Percentiles rank a stretch among this genome's conserved stretches.
These are phyloP conservation scores for Aspergillus arachidicola DNA, from an alignment of 2,329 filamentous ascomycete genomes.

Conservation along the genomic window DNA sequence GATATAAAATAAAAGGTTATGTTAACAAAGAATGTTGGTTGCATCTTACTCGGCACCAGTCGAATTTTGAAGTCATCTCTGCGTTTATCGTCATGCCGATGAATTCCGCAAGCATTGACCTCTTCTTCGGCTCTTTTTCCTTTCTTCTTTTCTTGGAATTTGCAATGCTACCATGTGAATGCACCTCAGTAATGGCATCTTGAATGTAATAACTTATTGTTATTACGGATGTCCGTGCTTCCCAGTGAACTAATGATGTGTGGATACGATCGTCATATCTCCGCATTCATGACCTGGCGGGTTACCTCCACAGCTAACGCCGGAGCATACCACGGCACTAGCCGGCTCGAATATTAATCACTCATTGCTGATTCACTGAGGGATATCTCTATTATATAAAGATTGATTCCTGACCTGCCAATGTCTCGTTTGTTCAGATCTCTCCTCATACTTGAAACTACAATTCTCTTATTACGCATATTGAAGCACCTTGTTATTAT, in stretches of 20 bases:
- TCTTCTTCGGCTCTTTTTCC: neutral
- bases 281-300: constrained; percentile 1
- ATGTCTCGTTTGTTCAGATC: too few relatives aligned
- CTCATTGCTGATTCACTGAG: neutral
- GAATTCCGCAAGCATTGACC: neutral
- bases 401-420: neutral
- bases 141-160: neutral
- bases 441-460: neutral
- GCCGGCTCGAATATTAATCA: neutral
- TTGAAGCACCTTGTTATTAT: neutral
- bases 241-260: neutral
- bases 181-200: neutral
- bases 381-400: neutral
- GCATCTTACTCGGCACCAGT: neutral
- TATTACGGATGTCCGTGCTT: neutral
- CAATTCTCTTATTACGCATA: neutral
- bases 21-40: neutral
- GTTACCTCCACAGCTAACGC: constrained; percentile 2
- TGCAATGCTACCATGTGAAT: neutral
- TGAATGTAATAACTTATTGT: neutral
- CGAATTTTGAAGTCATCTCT: too few relatives aligned
- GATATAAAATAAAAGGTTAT: neutral
- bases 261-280: neutral
- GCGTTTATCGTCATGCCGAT: neutral
- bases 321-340: neutral